Percentiles rank a stretch among this genome's conserved stretches.
Evolutionary conservation across 1,139 yeast genomes (phyloP).

Genomic region (Blastobotrys buckinghamii): DNA sequence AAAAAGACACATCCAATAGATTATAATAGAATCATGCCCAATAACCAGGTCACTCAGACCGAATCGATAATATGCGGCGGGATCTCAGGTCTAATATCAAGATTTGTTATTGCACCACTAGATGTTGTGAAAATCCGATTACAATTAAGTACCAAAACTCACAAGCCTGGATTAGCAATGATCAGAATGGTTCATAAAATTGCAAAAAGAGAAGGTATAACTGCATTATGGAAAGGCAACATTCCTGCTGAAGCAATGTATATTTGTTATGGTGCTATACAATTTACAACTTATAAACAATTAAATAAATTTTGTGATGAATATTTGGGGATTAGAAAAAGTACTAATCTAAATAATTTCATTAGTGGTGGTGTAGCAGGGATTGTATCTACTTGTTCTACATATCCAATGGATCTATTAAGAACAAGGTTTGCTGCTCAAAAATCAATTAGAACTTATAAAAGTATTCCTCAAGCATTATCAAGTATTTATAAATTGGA

Average conservation of each 20-base stretch:
- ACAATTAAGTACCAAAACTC: slow-evolving; percentile 46
- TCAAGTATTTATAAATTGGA: slow-evolving; percentile 41
- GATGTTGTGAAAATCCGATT: slow-evolving; percentile 84
- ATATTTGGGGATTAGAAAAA: slow-evolving; percentile 32
- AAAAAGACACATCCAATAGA: slow-evolving; percentile 2
- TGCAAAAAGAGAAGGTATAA: slow-evolving; percentile 46
- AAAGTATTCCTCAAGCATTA: slow-evolving; percentile 43
- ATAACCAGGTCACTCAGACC: not conserved
- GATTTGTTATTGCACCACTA: slow-evolving; percentile 75
- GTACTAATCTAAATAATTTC: slow-evolving; percentile 39
- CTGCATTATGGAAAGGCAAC: slow-evolving; percentile 89
- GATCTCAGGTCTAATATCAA: slow-evolving; percentile 53
- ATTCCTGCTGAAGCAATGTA: slow-evolving; percentile 87
- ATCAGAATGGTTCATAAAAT: slow-evolving; percentile 32
- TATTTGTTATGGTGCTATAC: slow-evolving; percentile 76
- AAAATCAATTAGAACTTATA: slow-evolving; percentile 35
- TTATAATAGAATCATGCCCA: too few species aligned
- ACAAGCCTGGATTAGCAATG: slow-evolving; percentile 30
- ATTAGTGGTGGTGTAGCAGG: slow-evolving; percentile 79
- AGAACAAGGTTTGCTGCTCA: slow-evolving; percentile 70
- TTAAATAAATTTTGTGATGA: slow-evolving; percentile 41
- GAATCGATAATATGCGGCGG: slow-evolving; percentile 61
- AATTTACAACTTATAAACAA: slow-evolving; percentile 66
- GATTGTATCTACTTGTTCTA: slow-evolving; percentile 56
- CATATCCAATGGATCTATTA: slow-evolving; percentile 85